Base-by-base conservation (phyloP, 2,329 filamentous ascomycete genomes). In the Fusarium tjaetaba region DNA sequence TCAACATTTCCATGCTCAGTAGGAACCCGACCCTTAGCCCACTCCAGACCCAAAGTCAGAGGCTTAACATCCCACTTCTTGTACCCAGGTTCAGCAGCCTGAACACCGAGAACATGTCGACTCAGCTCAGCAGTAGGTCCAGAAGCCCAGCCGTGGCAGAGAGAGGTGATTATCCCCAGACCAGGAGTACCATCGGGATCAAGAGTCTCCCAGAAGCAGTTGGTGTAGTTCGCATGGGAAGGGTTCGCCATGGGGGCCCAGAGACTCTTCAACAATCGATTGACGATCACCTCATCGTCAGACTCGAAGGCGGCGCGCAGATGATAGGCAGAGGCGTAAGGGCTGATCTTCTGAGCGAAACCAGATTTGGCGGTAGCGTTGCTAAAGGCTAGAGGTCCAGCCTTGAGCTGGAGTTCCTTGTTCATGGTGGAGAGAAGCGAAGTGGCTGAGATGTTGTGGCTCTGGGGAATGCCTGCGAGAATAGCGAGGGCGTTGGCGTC, bases 301-400 rank as follows among this genome's bases (percentile, higher is more conserved):
- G 63, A 65, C n/a, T 65, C 60, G 0, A 66, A 66, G 2, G 63
- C 60, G 0, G 63, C 48, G 1, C 60, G 63, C 4, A 65, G 34
- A 2, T 65, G 63, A 4, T 65, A 65, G 1, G 60, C 48, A 1
- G 63, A 65, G 4, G 48, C 41, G 28, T 56, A 65, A 3, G 63
- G 63, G 5, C 60, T 65, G n/a, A 65, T 65, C 22, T 65, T 65
- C 36, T 65, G 63, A 5, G 60, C 60, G 7, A 65, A 65, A 1
- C 63, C 63, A 11, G 41, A n/a, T 0, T 55, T 10, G 2, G 16
- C n/a, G 0, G 60, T 65, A 2, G 28, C 36, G 16, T 57, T 65
- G 14, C 63, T 65, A 9, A 65, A 65, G 2, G 60, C 60, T 2
- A 65, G 48, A 1, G 60, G 60, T 7, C 60, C 60, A 2, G 63